These are phyloP conservation scores for Blechomonas ayalai DNA, from an alignment of 208 protist genomes.

Conservation along the genomic window DNA sequence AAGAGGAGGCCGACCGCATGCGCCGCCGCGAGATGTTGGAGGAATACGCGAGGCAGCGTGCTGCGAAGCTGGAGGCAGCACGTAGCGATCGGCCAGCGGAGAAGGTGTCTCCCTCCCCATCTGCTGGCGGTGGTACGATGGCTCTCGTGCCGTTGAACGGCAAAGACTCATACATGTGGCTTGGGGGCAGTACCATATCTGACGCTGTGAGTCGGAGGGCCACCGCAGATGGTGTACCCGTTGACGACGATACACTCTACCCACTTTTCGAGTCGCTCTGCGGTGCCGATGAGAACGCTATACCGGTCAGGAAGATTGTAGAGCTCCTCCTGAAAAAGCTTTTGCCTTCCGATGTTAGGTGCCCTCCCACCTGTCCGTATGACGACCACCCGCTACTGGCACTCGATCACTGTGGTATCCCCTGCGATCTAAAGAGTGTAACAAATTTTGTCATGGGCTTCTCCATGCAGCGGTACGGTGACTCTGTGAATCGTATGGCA, in stretches of 20 bases:
- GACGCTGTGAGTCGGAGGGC: no score
- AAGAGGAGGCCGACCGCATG: neutral
- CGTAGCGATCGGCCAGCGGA: no score
- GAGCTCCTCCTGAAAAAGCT: constrained; percentile 38
- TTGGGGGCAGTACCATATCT: no score
- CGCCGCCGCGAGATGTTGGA: constrained; percentile 3
- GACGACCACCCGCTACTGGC: constrained; percentile 51
- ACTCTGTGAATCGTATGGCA: constrained; percentile 2
- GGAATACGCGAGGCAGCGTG: neutral
- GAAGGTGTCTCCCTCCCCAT: neutral
- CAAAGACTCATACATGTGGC: no score
- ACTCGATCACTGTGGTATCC: constrained; percentile 74
- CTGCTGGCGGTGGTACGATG: constrained; percentile 5
- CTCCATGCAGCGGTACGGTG: constrained; percentile 25
- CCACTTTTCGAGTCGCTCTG: constrained; percentile 41
- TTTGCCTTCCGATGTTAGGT: constrained; percentile 8
- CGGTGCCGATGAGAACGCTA: constrained; percentile 10
- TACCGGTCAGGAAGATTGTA: constrained; percentile 29
- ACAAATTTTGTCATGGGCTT: constrained; percentile 58
- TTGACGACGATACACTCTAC: constrained; percentile 19
- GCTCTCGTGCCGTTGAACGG: no score
- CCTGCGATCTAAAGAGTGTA: constrained; percentile 29
- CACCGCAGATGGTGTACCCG: constrained; percentile 12
- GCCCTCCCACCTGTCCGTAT: constrained; percentile 6
- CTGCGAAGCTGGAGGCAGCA: neutral